Conservation (phyloP, 2,329 filamentous ascomycete genomes). For the Hawksworthiomyces lignivorus region DNA sequence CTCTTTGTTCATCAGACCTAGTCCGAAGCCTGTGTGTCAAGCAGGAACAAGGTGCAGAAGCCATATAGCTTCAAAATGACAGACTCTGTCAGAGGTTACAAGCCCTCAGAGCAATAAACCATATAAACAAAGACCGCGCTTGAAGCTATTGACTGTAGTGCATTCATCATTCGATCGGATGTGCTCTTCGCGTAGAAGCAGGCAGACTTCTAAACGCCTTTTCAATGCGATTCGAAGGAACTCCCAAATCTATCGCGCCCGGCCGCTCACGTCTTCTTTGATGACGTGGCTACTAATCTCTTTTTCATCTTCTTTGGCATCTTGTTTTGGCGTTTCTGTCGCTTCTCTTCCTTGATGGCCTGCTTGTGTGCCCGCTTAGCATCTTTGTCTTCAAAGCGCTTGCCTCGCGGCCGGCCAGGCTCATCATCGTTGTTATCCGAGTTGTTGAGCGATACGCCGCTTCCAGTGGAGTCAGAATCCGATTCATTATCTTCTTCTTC, state of each 20-base stretch:
- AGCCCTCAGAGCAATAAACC: no score
- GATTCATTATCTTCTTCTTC: slow-evolving; percentile 14
- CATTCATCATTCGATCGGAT: slow-evolving; percentile 15
- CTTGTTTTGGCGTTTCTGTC: slow-evolving; percentile 87
- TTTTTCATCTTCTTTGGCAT: slow-evolving; percentile 97
- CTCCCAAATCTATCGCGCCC: no score
- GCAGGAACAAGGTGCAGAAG: no score
- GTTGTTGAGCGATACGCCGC: slow-evolving; percentile 38
- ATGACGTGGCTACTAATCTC: slow-evolving; percentile 59
- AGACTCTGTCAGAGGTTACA: neutral
- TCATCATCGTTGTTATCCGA: slow-evolving; percentile 41
- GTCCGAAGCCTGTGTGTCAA: no score
- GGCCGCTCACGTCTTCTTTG: slow-evolving; percentile 41
- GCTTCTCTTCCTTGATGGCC: slow-evolving; percentile 89
- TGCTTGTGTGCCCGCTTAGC: slow-evolving; percentile 81
- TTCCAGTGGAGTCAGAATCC: slow-evolving; percentile 35
- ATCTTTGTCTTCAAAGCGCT: slow-evolving; percentile 86
- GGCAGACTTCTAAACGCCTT: slow-evolving; percentile 6
- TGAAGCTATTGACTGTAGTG: slow-evolving; percentile 6
- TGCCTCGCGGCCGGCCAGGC: slow-evolving; percentile 66
- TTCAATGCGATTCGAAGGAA: no score
- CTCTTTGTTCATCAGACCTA: slow-evolving; percentile 51
- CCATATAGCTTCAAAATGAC: no score
- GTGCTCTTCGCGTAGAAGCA: no score
- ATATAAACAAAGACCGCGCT: no score